Conservation (phyloP, 768 basidiomycete genomes). For the Agaricus subrufescens region DNA sequence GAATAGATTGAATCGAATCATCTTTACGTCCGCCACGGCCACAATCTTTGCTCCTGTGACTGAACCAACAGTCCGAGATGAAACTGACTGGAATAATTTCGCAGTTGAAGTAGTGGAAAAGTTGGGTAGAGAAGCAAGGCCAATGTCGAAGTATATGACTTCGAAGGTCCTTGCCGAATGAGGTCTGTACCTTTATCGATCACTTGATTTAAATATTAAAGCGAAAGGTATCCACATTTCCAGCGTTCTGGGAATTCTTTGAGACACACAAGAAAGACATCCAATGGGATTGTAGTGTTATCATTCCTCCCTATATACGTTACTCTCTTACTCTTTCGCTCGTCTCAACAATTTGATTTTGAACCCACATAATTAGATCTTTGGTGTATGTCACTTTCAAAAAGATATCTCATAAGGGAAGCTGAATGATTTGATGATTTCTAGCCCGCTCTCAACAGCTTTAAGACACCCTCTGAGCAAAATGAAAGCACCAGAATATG, state of each 20-base stretch:
- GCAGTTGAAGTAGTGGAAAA: not conserved
- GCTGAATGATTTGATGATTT: not conserved
- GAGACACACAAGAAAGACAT: slow-evolving; percentile 5
- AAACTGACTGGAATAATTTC: slow-evolving; percentile 7
- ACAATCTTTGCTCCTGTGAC: not conserved
- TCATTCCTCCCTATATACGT: slow-evolving; percentile 3
- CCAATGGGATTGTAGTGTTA: slow-evolving; percentile 5
- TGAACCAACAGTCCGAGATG: not conserved
- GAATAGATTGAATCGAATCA: slow-evolving; percentile 2
- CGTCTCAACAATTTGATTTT: not conserved
- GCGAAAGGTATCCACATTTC: not conserved
- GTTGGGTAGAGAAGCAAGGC: not conserved
- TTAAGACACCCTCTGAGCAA: not conserved
- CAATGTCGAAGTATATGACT: slow-evolving; percentile 5
- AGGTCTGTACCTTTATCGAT: not conserved
- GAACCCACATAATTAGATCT: too few species aligned
- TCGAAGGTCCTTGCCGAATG: slow-evolving; percentile 7
- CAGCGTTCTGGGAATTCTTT: slow-evolving; percentile 8
- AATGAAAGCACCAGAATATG: not conserved
- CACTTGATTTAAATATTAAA: not conserved
- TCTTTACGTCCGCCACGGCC: slow-evolving; percentile 6
- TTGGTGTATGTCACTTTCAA: too few species aligned
- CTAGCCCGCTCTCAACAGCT: not conserved
- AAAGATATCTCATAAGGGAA: too few species aligned
- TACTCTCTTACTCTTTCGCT: not conserved